Percentiles rank a stretch among this genome's conserved stretches.
Evolutionary conservation across 2,329 filamentous ascomycete genomes (phyloP).

Genomic region (Bipolaris cookei): DNA sequence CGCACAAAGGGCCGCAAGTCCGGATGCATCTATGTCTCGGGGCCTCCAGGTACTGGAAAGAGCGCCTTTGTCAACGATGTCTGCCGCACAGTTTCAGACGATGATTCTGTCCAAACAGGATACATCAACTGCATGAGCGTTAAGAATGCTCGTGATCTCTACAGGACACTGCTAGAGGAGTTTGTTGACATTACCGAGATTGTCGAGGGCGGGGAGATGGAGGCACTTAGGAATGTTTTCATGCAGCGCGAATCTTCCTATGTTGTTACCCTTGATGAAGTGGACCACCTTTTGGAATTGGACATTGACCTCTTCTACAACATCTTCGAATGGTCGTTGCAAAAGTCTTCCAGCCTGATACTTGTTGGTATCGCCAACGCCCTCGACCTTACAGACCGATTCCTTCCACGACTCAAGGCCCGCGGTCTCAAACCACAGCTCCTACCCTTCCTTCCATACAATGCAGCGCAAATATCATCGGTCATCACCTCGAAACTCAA

Average conservation of each 20-base stretch:
- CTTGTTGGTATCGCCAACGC: conserved; percentile 96
- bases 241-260: conserved; percentile 67
- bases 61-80: conserved; percentile 90
- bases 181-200: conserved; percentile 67
- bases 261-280: conserved; percentile 90
- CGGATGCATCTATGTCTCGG: conserved; percentile 92
- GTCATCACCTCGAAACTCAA: conserved; percentile 86
- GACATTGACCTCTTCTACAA: conserved; percentile 89
- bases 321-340: conserved; percentile 95
- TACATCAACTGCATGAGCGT: conserved; percentile 98
- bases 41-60: conserved; percentile 94
- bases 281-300: conserved; percentile 88
- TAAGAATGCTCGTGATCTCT: conserved; percentile 85
- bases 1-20: conserved; percentile 66
- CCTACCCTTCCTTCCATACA: conserved; percentile 92
- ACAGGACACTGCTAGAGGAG: conserved; percentile 75
- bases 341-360: conserved; percentile 77
- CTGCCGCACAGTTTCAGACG: conserved; percentile 64
- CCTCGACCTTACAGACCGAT: conserved; percentile 91
- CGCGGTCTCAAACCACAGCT: conserved; percentile 89
- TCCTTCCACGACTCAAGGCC: conserved; percentile 89
- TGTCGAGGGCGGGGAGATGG: conserved; percentile 70
- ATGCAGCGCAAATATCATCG: conserved; percentile 80
- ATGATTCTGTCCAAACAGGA: conserved; percentile 66
- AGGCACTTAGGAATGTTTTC: conserved; percentile 74